Evolutionary conservation across 306 rosid genomes (phyloP).

Genomic region (Parietaria judaica): DNA sequence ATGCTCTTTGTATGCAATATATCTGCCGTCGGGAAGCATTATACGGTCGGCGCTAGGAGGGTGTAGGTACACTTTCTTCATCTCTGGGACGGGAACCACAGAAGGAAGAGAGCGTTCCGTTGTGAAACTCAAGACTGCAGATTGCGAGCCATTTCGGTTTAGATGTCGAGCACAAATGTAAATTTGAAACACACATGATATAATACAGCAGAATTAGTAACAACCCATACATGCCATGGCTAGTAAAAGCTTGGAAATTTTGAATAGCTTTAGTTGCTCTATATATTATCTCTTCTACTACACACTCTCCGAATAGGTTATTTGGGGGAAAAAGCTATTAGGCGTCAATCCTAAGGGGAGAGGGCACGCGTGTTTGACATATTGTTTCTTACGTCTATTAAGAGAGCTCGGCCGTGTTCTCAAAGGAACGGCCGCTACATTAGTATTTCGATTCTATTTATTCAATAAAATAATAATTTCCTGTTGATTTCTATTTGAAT

Average conservation of each 20-base stretch:
- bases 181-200: background rate
- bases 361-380: too few relatives aligned
- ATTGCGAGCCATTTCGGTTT: constrained; percentile 17
- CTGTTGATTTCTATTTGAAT: too few relatives aligned
- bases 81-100: constrained; percentile 14
- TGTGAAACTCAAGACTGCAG: constrained; percentile 49
- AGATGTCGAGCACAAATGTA: constrained; percentile 5
- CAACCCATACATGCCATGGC: background rate
- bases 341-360: too few relatives aligned
- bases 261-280: background rate
- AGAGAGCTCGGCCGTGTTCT: too few relatives aligned
- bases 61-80: constrained; percentile 52
- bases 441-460: too few relatives aligned
- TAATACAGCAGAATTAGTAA: background rate
- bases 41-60: constrained; percentile 69
- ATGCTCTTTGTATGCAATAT: constrained; percentile 72
- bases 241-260: background rate
- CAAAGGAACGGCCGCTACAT: too few relatives aligned
- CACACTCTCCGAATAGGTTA: too few relatives aligned
- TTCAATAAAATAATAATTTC: too few relatives aligned
- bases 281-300: too few relatives aligned
- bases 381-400: too few relatives aligned
- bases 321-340: too few relatives aligned
- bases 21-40: constrained; percentile 87
- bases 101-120: constrained; percentile 21